Base-by-base conservation (phyloP, 108 stramenopile genomes). In the Cylindrotheca fusiformis region DNA sequence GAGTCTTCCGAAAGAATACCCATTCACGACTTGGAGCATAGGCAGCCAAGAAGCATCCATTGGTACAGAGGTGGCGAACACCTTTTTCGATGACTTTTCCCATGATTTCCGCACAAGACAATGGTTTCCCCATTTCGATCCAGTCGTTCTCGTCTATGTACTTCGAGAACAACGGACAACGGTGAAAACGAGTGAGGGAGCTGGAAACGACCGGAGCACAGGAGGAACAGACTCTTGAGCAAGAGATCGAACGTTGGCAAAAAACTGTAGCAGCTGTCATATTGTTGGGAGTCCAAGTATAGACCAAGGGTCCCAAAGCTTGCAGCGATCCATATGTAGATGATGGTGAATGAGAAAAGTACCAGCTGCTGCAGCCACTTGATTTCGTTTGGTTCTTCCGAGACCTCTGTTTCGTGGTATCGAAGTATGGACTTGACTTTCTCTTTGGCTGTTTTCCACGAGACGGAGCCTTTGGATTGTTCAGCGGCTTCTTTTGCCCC, bases 21-120 rank as follows among this genome's bases (percentile, higher is more conserved):
- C 66, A 79, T 26, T 79, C 78, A 18, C 78, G 65, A 44, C 58
- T 57, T 27, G 78, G 75, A 28, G 54, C 54, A 32, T 26, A 55
- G 18, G 21, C 48, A 33, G 32, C 45, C 26, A 55, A 48, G 20
- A 46, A 26, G 29, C 41, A 32, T 25, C 31, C 36, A 55, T 36
- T 29, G 32, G 54, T 4, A 59, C 17, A 27, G 45, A 23, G 51
- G 23, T 52, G 51, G 20, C 1, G 51, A n/a, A 23, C 12, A 12
- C 10, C 21, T 19, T 52, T 24, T 28, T 31, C 28, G 17, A 56
- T 56, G 14, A 8, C 10, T n/a, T 24, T 29, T 56, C 6, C 17
- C 29, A 56, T 29, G 14, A n/a, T 6, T 10, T 14, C 10, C 36
- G 36, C 14, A 41, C 36, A 41, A 41, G 36, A 28, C 55, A 29